These are phyloP conservation scores for Russula sp. DNA, from an alignment of 768 basidiomycete species.

Conservation along the genomic window DNA sequence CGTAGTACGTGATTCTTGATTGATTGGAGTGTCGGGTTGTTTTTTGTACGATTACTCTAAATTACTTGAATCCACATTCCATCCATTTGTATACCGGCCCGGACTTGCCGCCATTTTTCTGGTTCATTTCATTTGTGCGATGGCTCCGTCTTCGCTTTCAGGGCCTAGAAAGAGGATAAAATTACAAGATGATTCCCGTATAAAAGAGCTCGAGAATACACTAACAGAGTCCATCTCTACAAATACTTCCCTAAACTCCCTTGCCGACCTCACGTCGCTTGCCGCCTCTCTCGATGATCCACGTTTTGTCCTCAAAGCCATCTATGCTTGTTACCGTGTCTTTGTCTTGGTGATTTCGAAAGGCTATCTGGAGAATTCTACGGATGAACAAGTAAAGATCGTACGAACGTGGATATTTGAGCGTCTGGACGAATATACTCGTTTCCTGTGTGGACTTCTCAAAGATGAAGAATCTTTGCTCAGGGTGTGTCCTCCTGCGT, in stretches of 20 bases:
- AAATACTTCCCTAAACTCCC: constrained; percentile 64
- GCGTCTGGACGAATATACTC: constrained; percentile 61
- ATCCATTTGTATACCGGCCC: constrained; percentile 3
- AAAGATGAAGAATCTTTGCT: constrained; percentile 72
- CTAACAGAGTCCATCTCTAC: constrained; percentile 48
- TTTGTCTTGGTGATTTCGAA: constrained; percentile 60
- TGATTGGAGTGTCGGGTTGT: constrained; percentile 11
- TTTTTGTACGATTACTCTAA: constrained; percentile 19
- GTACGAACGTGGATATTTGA: constrained; percentile 81
- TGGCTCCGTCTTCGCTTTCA: constrained; percentile 23
- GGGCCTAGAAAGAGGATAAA: constrained; percentile 28
- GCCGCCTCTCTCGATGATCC: constrained; percentile 44
- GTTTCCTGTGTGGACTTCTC: constrained; percentile 61
- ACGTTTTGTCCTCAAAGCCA: constrained; percentile 59
- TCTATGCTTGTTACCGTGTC: constrained; percentile 78
- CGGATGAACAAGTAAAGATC: constrained; percentile 48
- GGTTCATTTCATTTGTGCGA: background rate
- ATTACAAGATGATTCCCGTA: constrained; percentile 20
- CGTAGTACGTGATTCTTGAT: constrained; percentile 17
- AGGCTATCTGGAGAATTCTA: constrained; percentile 48
- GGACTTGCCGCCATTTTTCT: background rate
- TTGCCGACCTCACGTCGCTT: constrained; percentile 68
- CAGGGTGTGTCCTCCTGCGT: constrained; percentile 45
- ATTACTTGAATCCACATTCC: background rate
- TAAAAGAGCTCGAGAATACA: constrained; percentile 48